Base-by-base conservation (phyloP, 257 asterid genomes). In the Rhazya stricta region DNA sequence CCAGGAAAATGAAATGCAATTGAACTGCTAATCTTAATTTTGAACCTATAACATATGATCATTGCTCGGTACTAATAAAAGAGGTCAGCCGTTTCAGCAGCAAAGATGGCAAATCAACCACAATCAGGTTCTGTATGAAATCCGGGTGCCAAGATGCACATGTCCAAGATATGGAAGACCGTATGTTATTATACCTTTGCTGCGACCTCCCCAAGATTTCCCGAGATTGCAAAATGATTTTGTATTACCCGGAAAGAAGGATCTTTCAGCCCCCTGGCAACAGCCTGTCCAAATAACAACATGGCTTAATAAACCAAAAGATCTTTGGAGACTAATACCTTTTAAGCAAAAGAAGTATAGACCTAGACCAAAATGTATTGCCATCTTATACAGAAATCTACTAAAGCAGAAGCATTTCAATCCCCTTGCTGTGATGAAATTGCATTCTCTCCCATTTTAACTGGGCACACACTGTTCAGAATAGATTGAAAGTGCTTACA, bases 241-340 rank as follows among this genome's bases (percentile, higher is more conserved):
- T 94, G 98, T 83, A 94, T 94, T 65, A 94, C 98, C 51, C 98
- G 90, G 74, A 89, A 87, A 46, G 98, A 94, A 81, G 98, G 98
- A 84, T 94, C 98, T 84, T 91, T 90, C 46, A 94, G 89, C 23
- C 98, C 98, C 78, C 98, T 90, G 65, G 95, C 98, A 57, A 94
- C 93, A 53, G 98, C 98, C 98, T 94, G 89, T 77, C 80, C 54
- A 86, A 78, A 79, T 42, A 65, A 46, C 73, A 66, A 43, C 37
- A 43, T 70, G 73, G 51, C 2, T 41, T 53, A 18, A 71, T 69
- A 77, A 75, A 58, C 58, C 66, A 66, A 21, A 46, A 39, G 16
- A 71, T 61, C 1, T 58, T 34, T 68, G n/a, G n/a, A 67, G 16
- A 42, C 29, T 45, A 34, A 57, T n/a, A 77, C 30, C 30, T 42